These are phyloP conservation scores for Camellia lanceoleosa DNA, from an alignment of 148 eudicot genomes.

Conservation along the genomic window DNA sequence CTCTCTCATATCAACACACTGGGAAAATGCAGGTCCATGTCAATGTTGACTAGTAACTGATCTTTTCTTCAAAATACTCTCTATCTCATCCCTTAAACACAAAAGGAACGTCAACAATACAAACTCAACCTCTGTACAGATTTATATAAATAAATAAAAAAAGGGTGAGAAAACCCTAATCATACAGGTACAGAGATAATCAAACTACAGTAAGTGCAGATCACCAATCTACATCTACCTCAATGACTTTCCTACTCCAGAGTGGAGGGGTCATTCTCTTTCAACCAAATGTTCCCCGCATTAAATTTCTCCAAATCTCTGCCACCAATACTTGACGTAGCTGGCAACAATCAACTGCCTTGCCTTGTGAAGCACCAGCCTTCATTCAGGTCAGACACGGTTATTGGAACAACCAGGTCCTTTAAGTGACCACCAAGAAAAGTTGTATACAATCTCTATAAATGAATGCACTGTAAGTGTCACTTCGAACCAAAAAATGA, in stretches of 20 bases:
- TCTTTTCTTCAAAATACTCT: not conserved
- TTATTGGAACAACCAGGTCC: not conserved
- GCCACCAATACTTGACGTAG: not conserved
- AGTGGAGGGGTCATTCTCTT: not conserved
- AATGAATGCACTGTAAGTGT: not conserved
- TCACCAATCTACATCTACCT: not conserved
- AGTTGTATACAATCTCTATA: not conserved
- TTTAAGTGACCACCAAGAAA: too few species aligned
- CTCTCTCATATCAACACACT: too few species aligned
- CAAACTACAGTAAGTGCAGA: not conserved
- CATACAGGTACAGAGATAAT: not conserved
- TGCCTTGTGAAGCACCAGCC: not conserved
- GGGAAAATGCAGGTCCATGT: too few species aligned
- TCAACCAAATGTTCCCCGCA: slow-evolving; percentile 2
- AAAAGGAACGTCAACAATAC: not conserved
- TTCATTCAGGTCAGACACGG: not conserved
- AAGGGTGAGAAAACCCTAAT: too few species aligned
- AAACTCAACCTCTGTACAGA: not conserved
- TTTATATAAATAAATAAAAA: too few species aligned
- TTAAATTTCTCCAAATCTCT: not conserved
- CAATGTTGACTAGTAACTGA: too few species aligned
- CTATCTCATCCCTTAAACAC: not conserved
- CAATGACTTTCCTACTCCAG: not conserved
- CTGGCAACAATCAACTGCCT: slow-evolving; percentile 3
- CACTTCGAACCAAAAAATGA: not conserved